These are phyloP conservation scores for Epichloe typhina DNA, from an alignment of 2,329 filamentous ascomycete species.

Conservation along the genomic window DNA sequence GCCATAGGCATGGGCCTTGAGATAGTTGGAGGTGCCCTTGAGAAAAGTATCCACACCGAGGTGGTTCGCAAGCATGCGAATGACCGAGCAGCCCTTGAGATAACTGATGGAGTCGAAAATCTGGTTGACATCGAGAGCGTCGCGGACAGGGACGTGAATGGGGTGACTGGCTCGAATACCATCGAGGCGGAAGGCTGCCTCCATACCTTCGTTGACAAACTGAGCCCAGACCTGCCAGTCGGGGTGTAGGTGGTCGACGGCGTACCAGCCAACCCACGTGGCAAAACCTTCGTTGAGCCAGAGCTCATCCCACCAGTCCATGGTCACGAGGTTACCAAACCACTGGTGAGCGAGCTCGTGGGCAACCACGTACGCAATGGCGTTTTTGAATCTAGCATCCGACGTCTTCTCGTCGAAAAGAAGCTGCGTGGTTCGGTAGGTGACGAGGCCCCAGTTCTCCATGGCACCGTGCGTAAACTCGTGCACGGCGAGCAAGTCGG, in stretches of 20 bases:
- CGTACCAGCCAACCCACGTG: constrained; percentile 95
- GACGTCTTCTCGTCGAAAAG: constrained; percentile 92
- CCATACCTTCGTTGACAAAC: constrained; percentile 90
- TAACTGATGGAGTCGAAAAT: constrained; percentile 98
- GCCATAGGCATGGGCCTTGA: constrained; percentile 77
- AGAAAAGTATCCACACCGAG: constrained; percentile 81
- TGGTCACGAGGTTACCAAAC: constrained; percentile 91
- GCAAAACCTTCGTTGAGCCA: constrained; percentile 97
- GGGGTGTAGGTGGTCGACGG: constrained; percentile 80
- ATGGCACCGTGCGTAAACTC: constrained; percentile 83
- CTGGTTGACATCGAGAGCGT: constrained; percentile 92
- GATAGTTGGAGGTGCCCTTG: constrained; percentile 77
- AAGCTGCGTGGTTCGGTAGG: constrained; percentile 87
- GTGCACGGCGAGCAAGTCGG: constrained; percentile 80
- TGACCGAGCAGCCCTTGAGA: constrained; percentile 88
- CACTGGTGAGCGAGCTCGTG: constrained; percentile 95
- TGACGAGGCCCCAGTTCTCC: constrained; percentile 96
- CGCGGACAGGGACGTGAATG: constrained; percentile 87
- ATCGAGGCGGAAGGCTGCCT: constrained; percentile 82
- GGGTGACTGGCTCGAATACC: constrained; percentile 84
- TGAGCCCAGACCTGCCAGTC: constrained; percentile 98
- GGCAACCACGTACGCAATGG: constrained; percentile 94
- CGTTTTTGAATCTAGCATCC: constrained; percentile 80
- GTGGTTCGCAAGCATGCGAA: constrained; percentile 89
- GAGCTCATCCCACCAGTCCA: constrained; percentile 93